Evolutionary conservation across 306 rosid species (phyloP), one percentile per base, ranked within the genome.

Genomic region (Corylus avellana): DNA sequence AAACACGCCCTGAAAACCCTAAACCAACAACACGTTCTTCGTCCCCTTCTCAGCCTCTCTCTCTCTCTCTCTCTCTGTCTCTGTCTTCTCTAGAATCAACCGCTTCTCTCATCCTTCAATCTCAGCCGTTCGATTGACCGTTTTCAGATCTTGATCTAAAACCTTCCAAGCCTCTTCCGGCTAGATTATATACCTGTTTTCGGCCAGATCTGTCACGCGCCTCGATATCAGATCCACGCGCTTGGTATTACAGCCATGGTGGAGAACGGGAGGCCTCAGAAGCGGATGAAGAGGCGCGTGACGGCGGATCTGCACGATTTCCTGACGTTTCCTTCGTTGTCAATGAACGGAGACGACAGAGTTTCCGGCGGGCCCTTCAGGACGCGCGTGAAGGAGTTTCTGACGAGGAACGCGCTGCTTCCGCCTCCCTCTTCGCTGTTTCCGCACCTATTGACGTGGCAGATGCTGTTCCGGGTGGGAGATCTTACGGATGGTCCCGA

Each of bases 361-460:
- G 39, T 78, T 47, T 54, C 82, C 67, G 76, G 84, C 44, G 91
- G 87, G 20, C 92, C 96, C 0, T 95, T 91, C 87, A 86, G 98
- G 16, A 75, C 88, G 29, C 88, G 83, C 80, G 85, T 95, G 48
- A 85, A 80, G 4, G 74, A 85, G 20, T 93, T 95, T 70, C 86
- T 95, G 39, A 74, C 91, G 3, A 89, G 85, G 79, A 90, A 95
- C 80, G 98, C 97, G 68, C 89, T 93, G 44, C 87, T 90, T 3
- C 97, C 97, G 1, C 96, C 98, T 8, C 98, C 98, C 0, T 88
- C 96, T 4, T 96, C 98, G 32, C 82, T 91, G 61, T 91, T 93
- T 78, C 97, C 96, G 0, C 98, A 91, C 82, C 85, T 95, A 3
- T 58, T 91, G 80, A 95, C 97, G 61, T 92, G 97, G 98, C 98